Evolutionary conservation across 352 stramenopile genomes (phyloP).

Genomic region (Pythium periplocum): DNA sequence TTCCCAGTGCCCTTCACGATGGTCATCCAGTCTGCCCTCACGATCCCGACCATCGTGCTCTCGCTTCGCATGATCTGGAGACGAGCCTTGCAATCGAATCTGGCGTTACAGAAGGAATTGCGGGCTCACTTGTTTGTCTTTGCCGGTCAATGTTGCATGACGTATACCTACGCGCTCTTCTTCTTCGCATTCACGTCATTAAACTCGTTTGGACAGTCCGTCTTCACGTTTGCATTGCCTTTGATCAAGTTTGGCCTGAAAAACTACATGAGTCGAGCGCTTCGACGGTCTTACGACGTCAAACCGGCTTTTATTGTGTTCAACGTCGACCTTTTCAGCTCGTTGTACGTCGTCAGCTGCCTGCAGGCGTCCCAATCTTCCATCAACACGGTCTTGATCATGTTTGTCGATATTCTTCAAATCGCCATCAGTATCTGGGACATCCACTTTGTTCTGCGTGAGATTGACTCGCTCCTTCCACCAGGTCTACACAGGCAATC

Average conservation of each 20-base stretch:
- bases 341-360: not conserved
- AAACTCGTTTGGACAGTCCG: not conserved
- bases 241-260: not conserved
- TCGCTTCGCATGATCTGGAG: no score
- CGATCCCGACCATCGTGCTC: no score
- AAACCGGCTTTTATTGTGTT: constrained; percentile 3
- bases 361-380: not conserved
- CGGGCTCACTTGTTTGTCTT: no score
- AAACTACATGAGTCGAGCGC: not conserved
- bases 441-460: no score
- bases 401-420: not conserved
- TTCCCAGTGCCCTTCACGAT: no score
- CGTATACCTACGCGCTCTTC: not conserved
- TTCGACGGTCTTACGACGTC: not conserved
- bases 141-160: not conserved
- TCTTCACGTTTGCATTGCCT: not conserved
- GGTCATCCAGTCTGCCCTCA: no score
- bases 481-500: no score
- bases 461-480: no score
- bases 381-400: not conserved
- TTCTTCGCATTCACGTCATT: not conserved
- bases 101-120: no score
- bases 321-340: constrained; percentile 1
- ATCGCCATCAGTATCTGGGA: not conserved
- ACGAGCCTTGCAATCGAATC: no score